A percentile compares a stretch with the other conserved stretches of the same genome.
Conservation (phyloP, 257 asterid species). For the Cinchona pubescens region DNA sequence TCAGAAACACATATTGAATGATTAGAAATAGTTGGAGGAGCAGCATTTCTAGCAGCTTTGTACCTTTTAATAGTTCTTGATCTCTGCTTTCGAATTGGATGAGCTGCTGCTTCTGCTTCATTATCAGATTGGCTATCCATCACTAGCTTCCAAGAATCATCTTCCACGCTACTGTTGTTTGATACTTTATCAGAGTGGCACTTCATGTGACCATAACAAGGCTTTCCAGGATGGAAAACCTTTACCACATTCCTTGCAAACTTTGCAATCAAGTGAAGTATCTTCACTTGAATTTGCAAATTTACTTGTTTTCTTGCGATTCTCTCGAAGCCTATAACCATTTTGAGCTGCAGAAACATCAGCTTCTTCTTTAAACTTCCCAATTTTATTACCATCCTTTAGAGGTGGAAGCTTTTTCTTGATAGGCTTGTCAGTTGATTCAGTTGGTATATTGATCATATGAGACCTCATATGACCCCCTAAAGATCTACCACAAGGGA, state of each 20-base stretch:
- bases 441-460: slow-evolving; percentile 45
- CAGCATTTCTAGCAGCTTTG: slow-evolving; percentile 16
- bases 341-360: slow-evolving; percentile 10
- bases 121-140: slow-evolving; percentile 52
- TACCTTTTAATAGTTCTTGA: slow-evolving; percentile 67
- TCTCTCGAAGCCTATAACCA: slow-evolving; percentile 29
- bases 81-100: slow-evolving; percentile 49
- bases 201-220: slow-evolving; percentile 86
- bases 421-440: slow-evolving; percentile 28
- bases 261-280: slow-evolving; percentile 35
- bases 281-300: slow-evolving; percentile 26
- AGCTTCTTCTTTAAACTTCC: neutral
- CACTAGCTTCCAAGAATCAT: slow-evolving; percentile 43
- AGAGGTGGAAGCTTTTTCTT: slow-evolving; percentile 51
- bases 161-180: slow-evolving; percentile 22
- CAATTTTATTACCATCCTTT: neutral
- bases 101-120: slow-evolving; percentile 39
- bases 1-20: slow-evolving; percentile 38
- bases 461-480: slow-evolving; percentile 93
- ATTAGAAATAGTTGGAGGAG: slow-evolving; percentile 29
- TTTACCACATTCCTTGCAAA: slow-evolving; percentile 79
- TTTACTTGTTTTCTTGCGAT: slow-evolving; percentile 36
- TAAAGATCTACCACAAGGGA: slow-evolving; percentile 60
- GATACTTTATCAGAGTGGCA: slow-evolving; percentile 55
- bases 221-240: slow-evolving; percentile 78